A percentile compares a stretch with the other conserved stretches of the same genome.
Evolutionary conservation across 805 yeast genomes (phyloP).

Genomic region (Metschnikowia anglica): DNA sequence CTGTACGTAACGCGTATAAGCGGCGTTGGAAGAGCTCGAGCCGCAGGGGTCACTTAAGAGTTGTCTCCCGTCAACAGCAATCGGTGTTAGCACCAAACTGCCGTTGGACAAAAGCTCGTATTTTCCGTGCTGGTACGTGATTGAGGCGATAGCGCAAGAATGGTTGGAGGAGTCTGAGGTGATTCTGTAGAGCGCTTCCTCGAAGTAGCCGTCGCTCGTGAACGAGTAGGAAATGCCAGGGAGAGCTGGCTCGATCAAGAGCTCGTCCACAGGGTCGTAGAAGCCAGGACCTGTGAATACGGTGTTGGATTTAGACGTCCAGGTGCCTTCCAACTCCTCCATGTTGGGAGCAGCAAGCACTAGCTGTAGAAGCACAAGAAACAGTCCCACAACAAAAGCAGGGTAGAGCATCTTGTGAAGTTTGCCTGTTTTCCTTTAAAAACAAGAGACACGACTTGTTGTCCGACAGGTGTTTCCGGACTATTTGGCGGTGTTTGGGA

Average conservation of each 20-base stretch:
- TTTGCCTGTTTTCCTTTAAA: background rate
- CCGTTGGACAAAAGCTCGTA: constrained; percentile 67
- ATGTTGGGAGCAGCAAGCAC: constrained; percentile 36
- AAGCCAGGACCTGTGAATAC: constrained; percentile 97
- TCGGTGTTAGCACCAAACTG: constrained; percentile 65
- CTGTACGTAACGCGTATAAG: constrained; percentile 73
- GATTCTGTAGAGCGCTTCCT: constrained; percentile 84
- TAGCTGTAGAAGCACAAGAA: constrained; percentile 12
- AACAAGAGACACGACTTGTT: no score
- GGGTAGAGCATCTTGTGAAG: background rate
- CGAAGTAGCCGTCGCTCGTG: constrained; percentile 88
- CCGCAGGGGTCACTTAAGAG: constrained; percentile 83
- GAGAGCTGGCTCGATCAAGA: constrained; percentile 89
- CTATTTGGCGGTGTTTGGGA: no score
- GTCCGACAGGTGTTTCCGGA: no score
- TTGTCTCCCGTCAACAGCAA: constrained; percentile 90
- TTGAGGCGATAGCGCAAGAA: constrained; percentile 76
- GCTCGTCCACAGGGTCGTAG: constrained; percentile 93
- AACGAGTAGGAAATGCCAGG: constrained; percentile 94
- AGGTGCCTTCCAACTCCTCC: constrained; percentile 74
- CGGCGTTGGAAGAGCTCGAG: constrained; percentile 35
- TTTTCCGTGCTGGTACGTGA: constrained; percentile 87
- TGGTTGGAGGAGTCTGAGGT: constrained; percentile 70
- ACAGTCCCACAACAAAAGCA: background rate
- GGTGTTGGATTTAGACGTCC: constrained; percentile 91